These are phyloP conservation scores for Hypoxylon sp. DNA, from an alignment of 2,329 filamentous ascomycete species.

Conservation along the genomic window DNA sequence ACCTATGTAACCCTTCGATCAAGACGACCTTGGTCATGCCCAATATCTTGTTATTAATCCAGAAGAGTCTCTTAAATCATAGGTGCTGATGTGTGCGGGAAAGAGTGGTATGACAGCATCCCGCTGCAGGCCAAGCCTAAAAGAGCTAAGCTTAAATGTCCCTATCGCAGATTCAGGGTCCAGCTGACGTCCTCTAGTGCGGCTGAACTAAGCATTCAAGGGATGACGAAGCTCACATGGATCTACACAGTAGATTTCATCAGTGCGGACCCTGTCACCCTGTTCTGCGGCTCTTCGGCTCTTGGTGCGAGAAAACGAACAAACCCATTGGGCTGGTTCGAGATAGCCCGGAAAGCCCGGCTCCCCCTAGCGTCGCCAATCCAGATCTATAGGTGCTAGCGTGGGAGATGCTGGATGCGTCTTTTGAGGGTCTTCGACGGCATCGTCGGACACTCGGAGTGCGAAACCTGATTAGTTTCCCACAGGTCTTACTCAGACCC, in stretches of 20 bases:
- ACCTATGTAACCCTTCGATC: slow-evolving; percentile 23
- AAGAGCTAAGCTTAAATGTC: slow-evolving; percentile 27
- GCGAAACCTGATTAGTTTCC: slow-evolving; percentile 29
- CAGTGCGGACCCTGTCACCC: slow-evolving; percentile 34
- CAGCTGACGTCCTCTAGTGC: slow-evolving; percentile 39
- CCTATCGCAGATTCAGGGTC: slow-evolving; percentile 20
- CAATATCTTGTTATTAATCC: slow-evolving; percentile 5
- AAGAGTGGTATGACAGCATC: slow-evolving; percentile 38
- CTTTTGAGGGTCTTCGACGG: slow-evolving; percentile 23
- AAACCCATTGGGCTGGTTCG: slow-evolving; percentile 22
- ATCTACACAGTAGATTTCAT: slow-evolving; percentile 34
- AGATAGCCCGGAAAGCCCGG: slow-evolving; percentile 32
- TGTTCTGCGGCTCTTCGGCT: slow-evolving; percentile 36
- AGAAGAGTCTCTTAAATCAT: slow-evolving; percentile 27
- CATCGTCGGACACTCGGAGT: slow-evolving; percentile 38
- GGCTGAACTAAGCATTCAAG: slow-evolving; percentile 35
- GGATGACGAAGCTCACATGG: slow-evolving; percentile 38
- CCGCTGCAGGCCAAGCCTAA: slow-evolving; percentile 24
- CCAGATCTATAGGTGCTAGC: slow-evolving; percentile 30
- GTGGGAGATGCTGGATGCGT: slow-evolving; percentile 8
- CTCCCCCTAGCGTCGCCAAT: slow-evolving; percentile 20
- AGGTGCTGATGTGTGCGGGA: slow-evolving; percentile 10
- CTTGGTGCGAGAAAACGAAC: slow-evolving; percentile 17
- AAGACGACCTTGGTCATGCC: background rate
- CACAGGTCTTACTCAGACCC: slow-evolving; percentile 21